Conservation (phyloP, 2,329 filamentous ascomycete genomes). For the Curvularia verruculosa region DNA sequence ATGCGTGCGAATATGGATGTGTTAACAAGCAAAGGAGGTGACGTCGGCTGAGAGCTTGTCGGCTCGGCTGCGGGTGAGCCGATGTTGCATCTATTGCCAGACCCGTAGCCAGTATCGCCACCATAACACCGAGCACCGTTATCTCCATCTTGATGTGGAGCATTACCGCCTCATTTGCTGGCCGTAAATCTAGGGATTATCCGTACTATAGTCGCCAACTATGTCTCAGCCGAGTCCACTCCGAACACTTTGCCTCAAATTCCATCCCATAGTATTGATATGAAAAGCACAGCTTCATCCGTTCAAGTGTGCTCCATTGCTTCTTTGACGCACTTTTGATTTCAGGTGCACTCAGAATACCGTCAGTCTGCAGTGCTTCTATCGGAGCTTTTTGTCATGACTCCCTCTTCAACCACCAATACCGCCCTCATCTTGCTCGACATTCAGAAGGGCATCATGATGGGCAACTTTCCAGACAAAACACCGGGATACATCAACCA, state of each 20-base stretch:
- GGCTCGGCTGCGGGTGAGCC: not conserved
- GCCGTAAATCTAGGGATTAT: not conserved
- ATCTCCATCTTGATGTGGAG: not conserved
- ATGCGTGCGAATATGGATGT: not conserved
- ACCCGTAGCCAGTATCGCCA: too few relatives aligned
- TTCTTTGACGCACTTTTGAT: not conserved
- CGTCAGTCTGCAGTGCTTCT: not conserved
- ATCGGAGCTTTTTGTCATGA: not conserved
- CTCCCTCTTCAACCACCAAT: not conserved
- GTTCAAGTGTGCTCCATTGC: not conserved
- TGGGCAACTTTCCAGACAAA: constrained; percentile 1
- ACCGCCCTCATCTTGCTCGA: not conserved
- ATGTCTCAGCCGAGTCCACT: not conserved
- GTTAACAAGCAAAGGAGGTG: not conserved
- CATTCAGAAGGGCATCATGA: constrained; percentile 1
- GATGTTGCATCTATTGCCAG: too few relatives aligned
- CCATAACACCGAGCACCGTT: too few relatives aligned
- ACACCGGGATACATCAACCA: not conserved
- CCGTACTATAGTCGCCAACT: not conserved
- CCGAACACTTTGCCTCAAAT: not conserved
- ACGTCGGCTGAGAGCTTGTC: not conserved
- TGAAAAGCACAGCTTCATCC: not conserved
- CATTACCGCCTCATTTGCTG: too few relatives aligned
- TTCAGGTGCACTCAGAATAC: not conserved
- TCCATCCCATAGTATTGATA: not conserved